Conservation (phyloP, 805 yeast species). For the Debaryomyces hansenii region DNA sequence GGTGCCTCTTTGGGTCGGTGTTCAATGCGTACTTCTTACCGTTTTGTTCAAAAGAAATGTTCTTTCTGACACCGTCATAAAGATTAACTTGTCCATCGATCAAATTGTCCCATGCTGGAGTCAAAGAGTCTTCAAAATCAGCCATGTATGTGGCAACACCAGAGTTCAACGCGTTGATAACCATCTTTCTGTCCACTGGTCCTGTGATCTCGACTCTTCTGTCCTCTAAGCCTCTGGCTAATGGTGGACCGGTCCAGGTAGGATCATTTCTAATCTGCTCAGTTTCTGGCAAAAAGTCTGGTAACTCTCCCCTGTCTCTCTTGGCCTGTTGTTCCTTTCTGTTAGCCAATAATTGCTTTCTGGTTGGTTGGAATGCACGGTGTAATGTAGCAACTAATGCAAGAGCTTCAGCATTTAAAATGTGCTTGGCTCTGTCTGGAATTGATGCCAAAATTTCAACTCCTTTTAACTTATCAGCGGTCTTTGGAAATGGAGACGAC, state of each 20-base stretch:
- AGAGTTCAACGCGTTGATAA: slow-evolving; percentile 77
- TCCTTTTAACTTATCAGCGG: slow-evolving; percentile 46
- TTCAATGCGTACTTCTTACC: slow-evolving; percentile 46
- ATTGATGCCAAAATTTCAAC: slow-evolving; percentile 57
- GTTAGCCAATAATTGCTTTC: slow-evolving; percentile 59
- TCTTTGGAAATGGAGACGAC: slow-evolving; percentile 47
- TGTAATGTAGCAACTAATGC: slow-evolving; percentile 72
- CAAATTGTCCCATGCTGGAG: slow-evolving; percentile 82
- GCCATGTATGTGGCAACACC: slow-evolving; percentile 82
- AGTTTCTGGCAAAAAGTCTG: slow-evolving; percentile 71
- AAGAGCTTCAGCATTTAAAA: slow-evolving; percentile 61
- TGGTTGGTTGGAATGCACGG: slow-evolving; percentile 64
- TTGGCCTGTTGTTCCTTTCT: slow-evolving; percentile 60
- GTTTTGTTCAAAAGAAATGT: slow-evolving; percentile 44
- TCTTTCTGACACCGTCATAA: slow-evolving; percentile 72
- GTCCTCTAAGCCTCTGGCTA: slow-evolving; percentile 71
- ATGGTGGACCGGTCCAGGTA: slow-evolving; percentile 72
- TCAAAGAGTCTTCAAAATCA: slow-evolving; percentile 81
- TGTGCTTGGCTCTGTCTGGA: slow-evolving; percentile 49
- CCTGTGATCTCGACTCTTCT: slow-evolving; percentile 84
- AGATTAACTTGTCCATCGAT: slow-evolving; percentile 80
- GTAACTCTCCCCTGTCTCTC: slow-evolving; percentile 61
- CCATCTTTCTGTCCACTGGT: slow-evolving; percentile 83
- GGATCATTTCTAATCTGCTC: slow-evolving; percentile 66
- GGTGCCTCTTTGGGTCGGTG: slow-evolving; percentile 51